These are phyloP conservation scores for Bipolaris cookei DNA, from an alignment of 2,329 filamentous ascomycete genomes.

Conservation along the genomic window DNA sequence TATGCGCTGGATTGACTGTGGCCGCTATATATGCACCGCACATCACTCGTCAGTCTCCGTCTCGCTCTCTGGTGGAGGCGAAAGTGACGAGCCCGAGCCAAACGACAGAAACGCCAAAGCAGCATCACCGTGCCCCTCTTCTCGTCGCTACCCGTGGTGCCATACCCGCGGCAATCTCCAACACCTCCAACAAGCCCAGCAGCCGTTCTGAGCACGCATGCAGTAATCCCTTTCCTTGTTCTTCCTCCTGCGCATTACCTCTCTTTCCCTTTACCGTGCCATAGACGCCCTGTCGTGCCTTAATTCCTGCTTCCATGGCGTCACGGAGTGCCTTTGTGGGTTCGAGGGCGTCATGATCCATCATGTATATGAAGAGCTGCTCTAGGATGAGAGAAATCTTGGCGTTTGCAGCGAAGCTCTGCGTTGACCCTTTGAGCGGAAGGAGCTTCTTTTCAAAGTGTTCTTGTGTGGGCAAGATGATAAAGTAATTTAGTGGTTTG, in stretches of 20 bases:
- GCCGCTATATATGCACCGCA: not conserved
- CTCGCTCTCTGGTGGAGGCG: slow-evolving; percentile 32
- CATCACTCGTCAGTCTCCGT: slow-evolving; percentile 15
- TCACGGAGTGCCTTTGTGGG: slow-evolving; percentile 45
- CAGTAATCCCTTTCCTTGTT: slow-evolving; percentile 45
- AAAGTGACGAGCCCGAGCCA: slow-evolving; percentile 31
- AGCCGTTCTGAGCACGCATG: slow-evolving; percentile 46
- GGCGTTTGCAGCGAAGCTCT: slow-evolving; percentile 42
- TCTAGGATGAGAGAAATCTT: slow-evolving; percentile 47
- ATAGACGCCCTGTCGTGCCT: slow-evolving; percentile 54
- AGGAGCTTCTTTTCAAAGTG: slow-evolving; percentile 41
- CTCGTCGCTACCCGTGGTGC: slow-evolving; percentile 14
- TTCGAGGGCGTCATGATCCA: slow-evolving; percentile 27
- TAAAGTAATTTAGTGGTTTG: slow-evolving; percentile 36
- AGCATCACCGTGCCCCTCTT: slow-evolving; percentile 1
- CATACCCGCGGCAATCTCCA: slow-evolving; percentile 32
- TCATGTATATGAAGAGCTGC: slow-evolving; percentile 42
- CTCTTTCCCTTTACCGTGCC: slow-evolving; percentile 55
- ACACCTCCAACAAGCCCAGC: slow-evolving; percentile 41
- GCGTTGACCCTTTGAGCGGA: slow-evolving; percentile 29
- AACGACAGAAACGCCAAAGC: slow-evolving; percentile 24
- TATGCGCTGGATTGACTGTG: not conserved
- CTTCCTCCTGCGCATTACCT: slow-evolving; percentile 45
- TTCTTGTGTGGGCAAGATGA: slow-evolving; percentile 30
- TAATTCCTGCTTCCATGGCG: slow-evolving; percentile 61